These are phyloP conservation scores for Neurospora sp. DNA, from an alignment of 495 filamentous ascomycete genomes.

Conservation along the genomic window DNA sequence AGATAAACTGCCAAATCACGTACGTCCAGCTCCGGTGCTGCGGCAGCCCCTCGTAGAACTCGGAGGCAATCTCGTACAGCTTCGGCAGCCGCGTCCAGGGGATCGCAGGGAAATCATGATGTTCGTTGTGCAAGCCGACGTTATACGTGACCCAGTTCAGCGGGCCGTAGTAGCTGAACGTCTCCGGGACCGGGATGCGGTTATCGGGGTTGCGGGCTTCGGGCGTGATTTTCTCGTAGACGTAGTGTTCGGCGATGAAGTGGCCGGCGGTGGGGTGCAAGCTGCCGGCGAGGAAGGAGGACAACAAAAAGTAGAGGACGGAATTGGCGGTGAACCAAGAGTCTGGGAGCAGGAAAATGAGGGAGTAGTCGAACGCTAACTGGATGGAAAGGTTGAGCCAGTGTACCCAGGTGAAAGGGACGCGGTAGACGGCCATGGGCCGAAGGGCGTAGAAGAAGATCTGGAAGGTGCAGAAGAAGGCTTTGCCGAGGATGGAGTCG, in stretches of 20 bases:
- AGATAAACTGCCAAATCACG: conserved; percentile 91
- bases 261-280: conserved; percentile 94
- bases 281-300: conserved; percentile 85
- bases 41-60: conserved; percentile 89
- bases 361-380: conserved; percentile 61
- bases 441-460: conserved; percentile 99
- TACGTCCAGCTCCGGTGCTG: conserved; percentile 81
- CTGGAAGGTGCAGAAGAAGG: conserved; percentile 99
- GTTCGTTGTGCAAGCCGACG: conserved; percentile 94
- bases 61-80: conserved; percentile 69
- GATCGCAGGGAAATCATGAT: conserved; percentile 96
- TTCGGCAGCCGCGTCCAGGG: conserved; percentile 79
- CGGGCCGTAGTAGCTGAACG: conserved; percentile 91
- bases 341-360: conserved; percentile 39
- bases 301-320: conserved; percentile 71
- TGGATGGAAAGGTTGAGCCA: conserved; percentile 69
- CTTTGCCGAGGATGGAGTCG: conserved; percentile 92
- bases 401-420: conserved; percentile 82
- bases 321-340: conserved; percentile 42
- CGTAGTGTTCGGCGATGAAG: conserved; percentile 99
- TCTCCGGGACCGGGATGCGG: conserved; percentile 70
- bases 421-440: conserved; percentile 85
- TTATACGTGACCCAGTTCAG: conserved; percentile 94
- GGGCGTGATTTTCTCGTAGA: conserved; percentile 63
- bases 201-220: conserved; percentile 50